phyloP scores from a whole-genome alignment of 1,284 basidiomycete species.

The Hymenochaete sp. region DNA sequence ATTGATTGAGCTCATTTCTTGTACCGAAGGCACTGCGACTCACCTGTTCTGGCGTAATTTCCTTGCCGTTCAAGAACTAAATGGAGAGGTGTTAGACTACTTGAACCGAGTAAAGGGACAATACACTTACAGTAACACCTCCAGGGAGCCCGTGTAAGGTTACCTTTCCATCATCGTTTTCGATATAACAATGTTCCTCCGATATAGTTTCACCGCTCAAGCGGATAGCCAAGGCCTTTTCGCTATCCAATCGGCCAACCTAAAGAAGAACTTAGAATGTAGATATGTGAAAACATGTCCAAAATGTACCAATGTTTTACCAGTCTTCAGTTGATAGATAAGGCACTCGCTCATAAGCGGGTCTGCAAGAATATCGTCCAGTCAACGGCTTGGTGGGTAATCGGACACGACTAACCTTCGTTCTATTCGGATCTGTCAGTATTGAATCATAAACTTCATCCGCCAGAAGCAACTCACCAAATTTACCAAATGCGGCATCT shows the following conservation, averaged over 20 bases:
- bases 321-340: constrained; percentile 91
- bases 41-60: constrained; percentile 68
- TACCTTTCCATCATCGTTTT: constrained; percentile 81
- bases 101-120: constrained; percentile 1
- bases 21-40: constrained; percentile 24
- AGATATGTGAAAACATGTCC: constrained; percentile 16
- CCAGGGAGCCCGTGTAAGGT: constrained; percentile 69
- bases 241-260: constrained; percentile 78
- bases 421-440: constrained; percentile 41
- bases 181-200: constrained; percentile 88
- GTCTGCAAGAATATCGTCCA: constrained; percentile 36
- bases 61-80: constrained; percentile 89
- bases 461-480: constrained; percentile 47
- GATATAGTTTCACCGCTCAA: constrained; percentile 89
- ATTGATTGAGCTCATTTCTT: constrained; percentile 20
- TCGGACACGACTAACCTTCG: constrained; percentile 49
- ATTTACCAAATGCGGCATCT: constrained; percentile 95
- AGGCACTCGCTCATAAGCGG: constrained; percentile 88
- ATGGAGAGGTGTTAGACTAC: constrained; percentile 14
- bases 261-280: constrained; percentile 25
- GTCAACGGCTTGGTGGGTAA: not conserved
- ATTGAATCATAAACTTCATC: not conserved
- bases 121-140: constrained; percentile 68
- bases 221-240: constrained; percentile 78
- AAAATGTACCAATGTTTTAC: constrained; percentile 61